Conservation (phyloP, 2,329 filamentous ascomycete genomes). For the Penicillium sp. region DNA sequence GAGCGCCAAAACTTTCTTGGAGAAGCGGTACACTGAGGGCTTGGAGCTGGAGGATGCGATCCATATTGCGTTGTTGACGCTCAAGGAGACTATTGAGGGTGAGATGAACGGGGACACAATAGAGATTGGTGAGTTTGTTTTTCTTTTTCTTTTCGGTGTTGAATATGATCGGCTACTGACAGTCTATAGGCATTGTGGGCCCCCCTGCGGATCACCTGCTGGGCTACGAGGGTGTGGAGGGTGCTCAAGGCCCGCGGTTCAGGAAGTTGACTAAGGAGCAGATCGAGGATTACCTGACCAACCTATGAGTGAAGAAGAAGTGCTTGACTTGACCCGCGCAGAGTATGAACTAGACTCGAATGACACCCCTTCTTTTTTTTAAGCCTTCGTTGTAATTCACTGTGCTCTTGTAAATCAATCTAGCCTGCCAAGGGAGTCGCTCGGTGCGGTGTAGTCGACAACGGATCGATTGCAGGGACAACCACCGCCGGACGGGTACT, state of each 20-base stretch:
- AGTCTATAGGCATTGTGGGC: constrained; percentile 79
- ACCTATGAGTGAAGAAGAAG: constrained; percentile 72
- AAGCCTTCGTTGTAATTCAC: neutral
- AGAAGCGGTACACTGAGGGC: constrained; percentile 98
- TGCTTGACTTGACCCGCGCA: neutral
- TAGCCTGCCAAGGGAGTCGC: neutral
- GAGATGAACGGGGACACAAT: constrained; percentile 99
- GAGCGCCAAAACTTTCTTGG: constrained; percentile 97
- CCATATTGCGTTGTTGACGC: constrained; percentile 93
- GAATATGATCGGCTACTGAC: constrained; percentile 8
- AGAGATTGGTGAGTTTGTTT: constrained; percentile 77
- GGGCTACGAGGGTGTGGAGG: constrained; percentile 68
- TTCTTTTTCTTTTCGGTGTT: neutral
- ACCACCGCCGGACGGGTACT: constrained; percentile 15
- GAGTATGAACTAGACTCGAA: constrained; percentile 26
- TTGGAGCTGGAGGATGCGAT: constrained; percentile 97
- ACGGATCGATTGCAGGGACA: constrained; percentile 16
- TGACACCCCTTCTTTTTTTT: constrained; percentile 16
- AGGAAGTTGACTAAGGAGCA: constrained; percentile 88
- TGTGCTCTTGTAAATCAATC: neutral
- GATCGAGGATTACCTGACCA: constrained; percentile 99
- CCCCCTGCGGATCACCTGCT: constrained; percentile 91
- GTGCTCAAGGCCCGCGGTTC: constrained; percentile 51
- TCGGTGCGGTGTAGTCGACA: constrained; percentile 3
- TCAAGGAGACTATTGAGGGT: constrained; percentile 99